phyloP scores from a whole-genome alignment of 805 yeast genomes.

The Wickerhamomyces hampshirensis region DNA sequence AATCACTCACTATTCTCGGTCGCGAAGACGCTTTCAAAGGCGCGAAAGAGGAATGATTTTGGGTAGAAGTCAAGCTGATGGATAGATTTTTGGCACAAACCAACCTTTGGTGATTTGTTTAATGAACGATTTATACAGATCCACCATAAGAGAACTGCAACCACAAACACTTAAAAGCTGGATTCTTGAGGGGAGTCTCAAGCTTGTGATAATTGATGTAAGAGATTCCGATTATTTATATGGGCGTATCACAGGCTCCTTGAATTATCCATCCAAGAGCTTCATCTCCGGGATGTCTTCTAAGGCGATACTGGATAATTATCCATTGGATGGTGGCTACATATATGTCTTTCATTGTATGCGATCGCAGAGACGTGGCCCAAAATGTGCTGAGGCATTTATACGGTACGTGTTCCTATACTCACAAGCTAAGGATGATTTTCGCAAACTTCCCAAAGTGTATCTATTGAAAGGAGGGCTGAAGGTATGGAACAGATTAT shows the following conservation, averaged over 20 bases:
- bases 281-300: conserved; percentile 5
- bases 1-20: no score
- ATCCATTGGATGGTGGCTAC: conserved; percentile 2
- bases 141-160: conserved; percentile 1
- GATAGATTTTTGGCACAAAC: no score
- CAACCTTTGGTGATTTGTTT: no score
- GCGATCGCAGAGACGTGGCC: conserved; percentile 22
- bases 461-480: conserved; percentile 21
- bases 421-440: conserved; percentile 5
- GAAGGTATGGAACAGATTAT: conserved; percentile 18
- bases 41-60: no score
- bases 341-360: conserved; percentile 21
- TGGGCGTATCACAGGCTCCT: conserved; percentile 9
- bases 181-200: conserved; percentile 1
- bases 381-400: conserved; percentile 12
- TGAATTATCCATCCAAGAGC: conserved; percentile 11
- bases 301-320: conserved; percentile 1
- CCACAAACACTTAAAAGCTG: conserved; percentile 9
- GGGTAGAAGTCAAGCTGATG: no score
- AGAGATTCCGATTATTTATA: conserved; percentile 15
- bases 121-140: conserved; percentile 5
- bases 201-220: conserved; percentile 18
- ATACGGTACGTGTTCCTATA: conserved; percentile 5
- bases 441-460: conserved; percentile 6
- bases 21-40: no score